Conservation (phyloP, 768 basidiomycete species). For the Astraeus odoratus region DNA sequence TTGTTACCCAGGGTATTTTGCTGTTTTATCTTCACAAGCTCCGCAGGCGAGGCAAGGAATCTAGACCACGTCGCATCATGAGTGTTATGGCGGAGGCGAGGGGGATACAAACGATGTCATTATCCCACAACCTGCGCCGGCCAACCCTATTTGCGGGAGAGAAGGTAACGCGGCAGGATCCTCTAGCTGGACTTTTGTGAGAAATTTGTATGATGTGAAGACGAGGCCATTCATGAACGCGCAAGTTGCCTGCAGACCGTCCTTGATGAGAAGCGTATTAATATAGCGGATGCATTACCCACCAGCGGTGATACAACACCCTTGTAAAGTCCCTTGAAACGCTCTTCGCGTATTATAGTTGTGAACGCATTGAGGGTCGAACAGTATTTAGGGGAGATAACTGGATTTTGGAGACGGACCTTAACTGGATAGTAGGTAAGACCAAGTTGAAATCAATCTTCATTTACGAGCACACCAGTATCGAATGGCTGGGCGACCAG, state of each 20-base stretch:
- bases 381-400: slow-evolving; percentile 47
- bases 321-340: slow-evolving; percentile 61
- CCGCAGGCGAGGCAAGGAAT: slow-evolving; percentile 74
- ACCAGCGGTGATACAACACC: slow-evolving; percentile 80
- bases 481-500: slow-evolving; percentile 76
- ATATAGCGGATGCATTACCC: slow-evolving; percentile 14
- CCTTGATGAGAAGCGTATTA: not conserved
- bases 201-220: slow-evolving; percentile 77
- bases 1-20: slow-evolving; percentile 42
- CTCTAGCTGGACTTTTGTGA: slow-evolving; percentile 62
- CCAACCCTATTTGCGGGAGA: slow-evolving; percentile 64
- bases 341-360: slow-evolving; percentile 67
- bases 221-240: slow-evolving; percentile 82
- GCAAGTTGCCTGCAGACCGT: slow-evolving; percentile 44
- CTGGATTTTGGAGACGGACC: slow-evolving; percentile 70
- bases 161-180: slow-evolving; percentile 45
- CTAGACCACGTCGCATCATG: slow-evolving; percentile 27
- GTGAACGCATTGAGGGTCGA: slow-evolving; percentile 59
- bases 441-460: not conserved
- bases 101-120: slow-evolving; percentile 52
- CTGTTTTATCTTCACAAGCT: slow-evolving; percentile 83
- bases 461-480: slow-evolving; percentile 36
- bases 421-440: slow-evolving; percentile 45
- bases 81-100: not conserved
- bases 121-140: slow-evolving; percentile 76